Conservation (phyloP, 768 basidiomycete species). For the Termitomyces titanicus region DNA sequence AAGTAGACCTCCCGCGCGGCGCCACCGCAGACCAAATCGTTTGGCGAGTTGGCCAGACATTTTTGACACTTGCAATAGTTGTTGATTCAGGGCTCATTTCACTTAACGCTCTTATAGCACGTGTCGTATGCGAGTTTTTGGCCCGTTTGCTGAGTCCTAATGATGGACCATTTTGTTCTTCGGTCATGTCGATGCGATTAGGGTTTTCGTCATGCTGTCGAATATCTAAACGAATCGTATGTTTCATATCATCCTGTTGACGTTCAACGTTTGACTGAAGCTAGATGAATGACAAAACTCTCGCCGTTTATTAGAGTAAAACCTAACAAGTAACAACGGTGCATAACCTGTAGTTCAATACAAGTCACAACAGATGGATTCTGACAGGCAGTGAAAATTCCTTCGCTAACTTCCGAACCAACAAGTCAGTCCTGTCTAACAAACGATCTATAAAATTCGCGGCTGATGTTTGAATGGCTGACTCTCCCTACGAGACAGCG, state of each 20-base stretch:
- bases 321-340: too few relatives aligned
- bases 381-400: too few relatives aligned
- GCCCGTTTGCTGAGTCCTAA: not conserved
- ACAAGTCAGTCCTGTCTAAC: too few relatives aligned
- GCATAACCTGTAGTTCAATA: too few relatives aligned
- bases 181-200: not conserved
- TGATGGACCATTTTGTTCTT: not conserved
- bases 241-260: not conserved
- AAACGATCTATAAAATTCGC: too few relatives aligned
- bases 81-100: not conserved
- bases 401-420: too few relatives aligned
- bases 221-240: not conserved
- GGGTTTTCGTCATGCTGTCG: not conserved
- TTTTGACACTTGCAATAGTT: too few relatives aligned
- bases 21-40: not conserved
- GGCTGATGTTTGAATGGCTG: too few relatives aligned
- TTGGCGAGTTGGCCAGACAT: not conserved
- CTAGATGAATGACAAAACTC: not conserved
- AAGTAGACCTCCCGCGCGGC: not conserved
- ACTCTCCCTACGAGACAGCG: too few relatives aligned
- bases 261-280: not conserved
- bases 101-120: too few relatives aligned
- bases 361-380: too few relatives aligned
- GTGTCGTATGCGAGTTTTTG: not conserved
- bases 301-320: too few relatives aligned